A percentile compares a stretch with the other conserved stretches of the same genome.
These are phyloP conservation scores for Ascochyta pisi DNA, from an alignment of 2,329 filamentous ascomycete species.

Conservation along the genomic window DNA sequence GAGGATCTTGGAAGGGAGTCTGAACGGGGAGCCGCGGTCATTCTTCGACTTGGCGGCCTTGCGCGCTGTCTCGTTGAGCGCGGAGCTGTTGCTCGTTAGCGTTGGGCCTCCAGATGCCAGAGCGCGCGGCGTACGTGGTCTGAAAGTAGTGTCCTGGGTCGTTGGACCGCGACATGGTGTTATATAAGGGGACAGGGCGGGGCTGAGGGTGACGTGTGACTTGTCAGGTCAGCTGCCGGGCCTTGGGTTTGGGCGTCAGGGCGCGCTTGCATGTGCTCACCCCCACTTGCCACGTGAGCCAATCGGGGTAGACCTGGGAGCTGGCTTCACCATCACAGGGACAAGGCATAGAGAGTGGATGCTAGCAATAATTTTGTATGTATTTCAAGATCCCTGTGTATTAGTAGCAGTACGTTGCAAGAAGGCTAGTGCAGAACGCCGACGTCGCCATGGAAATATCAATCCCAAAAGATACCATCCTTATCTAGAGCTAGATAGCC, in stretches of 20 bases:
- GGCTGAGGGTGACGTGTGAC: conserved; percentile 20
- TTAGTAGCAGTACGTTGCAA: conserved; percentile 17
- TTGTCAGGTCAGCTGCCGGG: conserved; percentile 9
- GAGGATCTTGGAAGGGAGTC: conserved; percentile 84
- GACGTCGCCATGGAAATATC: conserved; percentile 11
- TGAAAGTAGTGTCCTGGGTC: conserved; percentile 89
- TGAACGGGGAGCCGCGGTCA: conserved; percentile 80
- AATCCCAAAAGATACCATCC: conserved; percentile 12
- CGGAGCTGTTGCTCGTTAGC: conserved; percentile 51
- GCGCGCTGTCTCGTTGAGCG: conserved; percentile 61
- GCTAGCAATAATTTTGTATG: conserved; percentile 8
- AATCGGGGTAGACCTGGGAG: neutral
- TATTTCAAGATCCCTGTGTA: conserved; percentile 17
- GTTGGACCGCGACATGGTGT: conserved; percentile 49
- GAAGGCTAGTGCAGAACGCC: conserved; percentile 17
- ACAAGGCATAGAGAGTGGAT: neutral
- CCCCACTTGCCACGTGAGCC: conserved; percentile 3
- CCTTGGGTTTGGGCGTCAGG: neutral
- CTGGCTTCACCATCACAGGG: conserved; percentile 5
- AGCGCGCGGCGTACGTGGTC: conserved; percentile 71
- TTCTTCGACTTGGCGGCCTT: conserved; percentile 80
- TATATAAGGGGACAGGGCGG: conserved; percentile 20
- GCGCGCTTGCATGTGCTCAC: conserved; percentile 3
- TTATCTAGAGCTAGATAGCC: conserved; percentile 16
- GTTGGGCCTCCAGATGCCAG: conserved; percentile 11